Conservation (phyloP, 2,329 filamentous ascomycete genomes). For the Spiromastix sp. region DNA sequence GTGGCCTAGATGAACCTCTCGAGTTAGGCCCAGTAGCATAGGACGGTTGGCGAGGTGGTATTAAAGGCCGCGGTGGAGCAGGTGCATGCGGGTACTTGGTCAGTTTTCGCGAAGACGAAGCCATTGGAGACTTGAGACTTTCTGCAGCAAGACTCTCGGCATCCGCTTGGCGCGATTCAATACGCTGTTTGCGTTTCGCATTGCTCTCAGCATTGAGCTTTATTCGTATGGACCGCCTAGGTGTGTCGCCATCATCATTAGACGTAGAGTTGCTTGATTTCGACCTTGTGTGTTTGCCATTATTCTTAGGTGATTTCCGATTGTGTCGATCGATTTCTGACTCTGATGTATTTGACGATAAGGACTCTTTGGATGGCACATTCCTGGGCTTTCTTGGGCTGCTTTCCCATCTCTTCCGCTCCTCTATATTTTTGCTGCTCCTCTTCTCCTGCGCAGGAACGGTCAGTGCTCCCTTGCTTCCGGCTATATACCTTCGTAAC, state of each 20-base stretch:
- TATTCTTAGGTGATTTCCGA: slow-evolving; percentile 17
- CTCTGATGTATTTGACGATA: slow-evolving; percentile 44
- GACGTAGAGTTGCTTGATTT: slow-evolving; percentile 8
- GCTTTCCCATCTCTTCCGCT: slow-evolving; percentile 18
- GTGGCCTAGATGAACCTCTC: slow-evolving; percentile 40
- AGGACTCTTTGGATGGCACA: slow-evolving; percentile 30
- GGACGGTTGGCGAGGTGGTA: slow-evolving; percentile 80
- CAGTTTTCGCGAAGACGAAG: slow-evolving; percentile 57
- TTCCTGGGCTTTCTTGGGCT: slow-evolving; percentile 22
- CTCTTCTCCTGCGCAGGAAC: slow-evolving; percentile 14
- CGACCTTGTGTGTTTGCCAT: slow-evolving; percentile 17
- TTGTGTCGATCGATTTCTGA: slow-evolving; percentile 39
- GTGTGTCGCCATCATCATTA: slow-evolving; percentile 30
- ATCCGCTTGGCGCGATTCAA: slow-evolving; percentile 23
- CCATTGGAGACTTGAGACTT: slow-evolving; percentile 88
- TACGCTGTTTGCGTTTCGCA: slow-evolving; percentile 55
- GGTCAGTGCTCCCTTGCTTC: slow-evolving; percentile 10
- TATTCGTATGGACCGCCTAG: slow-evolving; percentile 77
- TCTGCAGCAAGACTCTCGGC: slow-evolving; percentile 49
- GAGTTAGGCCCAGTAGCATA: slow-evolving; percentile 50
- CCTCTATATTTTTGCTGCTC: slow-evolving; percentile 16
- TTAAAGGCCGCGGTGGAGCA: slow-evolving; percentile 76
- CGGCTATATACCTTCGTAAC: slow-evolving; percentile 13
- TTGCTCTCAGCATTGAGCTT: slow-evolving; percentile 74
- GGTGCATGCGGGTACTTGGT: slow-evolving; percentile 88